Percentiles rank a stretch among this genome's conserved stretches.
phyloP scores from a whole-genome alignment of 2,329 filamentous ascomycete genomes.

The Sarocladium kiliense region DNA sequence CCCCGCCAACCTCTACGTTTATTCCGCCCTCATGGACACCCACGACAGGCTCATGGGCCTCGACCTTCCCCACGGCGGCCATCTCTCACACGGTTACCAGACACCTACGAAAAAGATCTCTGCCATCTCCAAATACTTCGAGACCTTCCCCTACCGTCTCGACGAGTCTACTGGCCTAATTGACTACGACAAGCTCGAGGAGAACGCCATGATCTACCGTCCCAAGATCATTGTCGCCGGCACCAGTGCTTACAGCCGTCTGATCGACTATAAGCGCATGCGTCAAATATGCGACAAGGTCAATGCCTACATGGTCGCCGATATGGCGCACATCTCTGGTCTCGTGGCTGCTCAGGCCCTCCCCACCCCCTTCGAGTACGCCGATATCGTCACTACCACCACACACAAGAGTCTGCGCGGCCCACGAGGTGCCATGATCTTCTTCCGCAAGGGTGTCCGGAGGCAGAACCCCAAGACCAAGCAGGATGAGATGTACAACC shows the following conservation, averaged over 20 bases:
- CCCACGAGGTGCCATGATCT: slow-evolving; percentile 95
- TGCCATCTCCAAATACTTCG: slow-evolving; percentile 98
- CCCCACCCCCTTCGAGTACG: slow-evolving; percentile 80
- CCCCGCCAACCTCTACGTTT: slow-evolving; percentile 81
- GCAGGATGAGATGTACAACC: slow-evolving; percentile 79
- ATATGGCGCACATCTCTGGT: slow-evolving; percentile 97
- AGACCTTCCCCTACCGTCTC: slow-evolving; percentile 91
- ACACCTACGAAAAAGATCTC: slow-evolving; percentile 93
- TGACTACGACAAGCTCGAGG: slow-evolving; percentile 88
- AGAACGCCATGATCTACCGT: slow-evolving; percentile 81
- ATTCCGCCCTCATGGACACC: slow-evolving; percentile 85
- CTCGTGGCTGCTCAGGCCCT: slow-evolving; percentile 88
- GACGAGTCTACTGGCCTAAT: slow-evolving; percentile 89
- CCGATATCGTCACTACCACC: slow-evolving; percentile 95
- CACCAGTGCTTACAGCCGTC: slow-evolving; percentile 89
- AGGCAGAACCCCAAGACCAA: slow-evolving; percentile 80
- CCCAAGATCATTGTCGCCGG: slow-evolving; percentile 95
- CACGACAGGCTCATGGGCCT: slow-evolving; percentile 97
- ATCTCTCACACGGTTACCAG: slow-evolving; percentile 96
- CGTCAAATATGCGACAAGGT: slow-evolving; percentile 86
- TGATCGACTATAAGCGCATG: slow-evolving; percentile 94
- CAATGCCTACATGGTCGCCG: slow-evolving; percentile 86
- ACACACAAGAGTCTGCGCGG: slow-evolving; percentile 97
- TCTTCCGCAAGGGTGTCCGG: slow-evolving; percentile 90
- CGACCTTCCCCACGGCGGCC: slow-evolving; percentile 92